Conservation (phyloP, 2,329 filamentous ascomycete genomes). For the Paraphaeosphaeria sporulosa region DNA sequence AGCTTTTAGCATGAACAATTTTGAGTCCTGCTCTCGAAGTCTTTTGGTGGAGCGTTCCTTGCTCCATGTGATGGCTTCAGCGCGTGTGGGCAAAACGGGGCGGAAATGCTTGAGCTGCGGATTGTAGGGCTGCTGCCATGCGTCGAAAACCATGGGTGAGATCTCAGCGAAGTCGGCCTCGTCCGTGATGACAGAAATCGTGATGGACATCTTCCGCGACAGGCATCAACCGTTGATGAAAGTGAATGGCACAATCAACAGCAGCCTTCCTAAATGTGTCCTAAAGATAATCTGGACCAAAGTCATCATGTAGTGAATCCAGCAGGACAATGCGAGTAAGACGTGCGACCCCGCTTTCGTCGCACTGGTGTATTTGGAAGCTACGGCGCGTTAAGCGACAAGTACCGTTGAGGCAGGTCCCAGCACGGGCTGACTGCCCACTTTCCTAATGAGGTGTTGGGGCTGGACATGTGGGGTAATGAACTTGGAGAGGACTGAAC, state of each 20-base stretch:
- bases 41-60: background rate
- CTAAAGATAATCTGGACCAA: background rate
- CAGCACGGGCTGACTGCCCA: background rate
- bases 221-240: background rate
- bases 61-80: constrained; percentile 22
- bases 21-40: constrained; percentile 18
- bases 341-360: background rate
- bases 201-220: constrained; percentile 20
- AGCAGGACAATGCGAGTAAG: background rate
- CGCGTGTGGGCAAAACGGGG: constrained; percentile 21
- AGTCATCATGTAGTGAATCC: background rate
- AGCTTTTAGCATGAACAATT: constrained; percentile 25
- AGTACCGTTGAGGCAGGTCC: background rate
- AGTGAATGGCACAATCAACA: background rate
- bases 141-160: constrained; percentile 26
- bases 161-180: constrained; percentile 25
- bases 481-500: background rate
- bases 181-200: constrained; percentile 16
- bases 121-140: constrained; percentile 32
- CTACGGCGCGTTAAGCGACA: background rate
- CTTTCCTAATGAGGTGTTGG: background rate
- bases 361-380: background rate
- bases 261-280: background rate
- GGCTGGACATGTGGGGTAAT: background rate
- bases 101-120: constrained; percentile 38